Evolutionary conservation across 2,329 filamentous ascomycete genomes (phyloP), one percentile per base, ranked within the genome.

Genomic region (Aspergillus persii): DNA sequence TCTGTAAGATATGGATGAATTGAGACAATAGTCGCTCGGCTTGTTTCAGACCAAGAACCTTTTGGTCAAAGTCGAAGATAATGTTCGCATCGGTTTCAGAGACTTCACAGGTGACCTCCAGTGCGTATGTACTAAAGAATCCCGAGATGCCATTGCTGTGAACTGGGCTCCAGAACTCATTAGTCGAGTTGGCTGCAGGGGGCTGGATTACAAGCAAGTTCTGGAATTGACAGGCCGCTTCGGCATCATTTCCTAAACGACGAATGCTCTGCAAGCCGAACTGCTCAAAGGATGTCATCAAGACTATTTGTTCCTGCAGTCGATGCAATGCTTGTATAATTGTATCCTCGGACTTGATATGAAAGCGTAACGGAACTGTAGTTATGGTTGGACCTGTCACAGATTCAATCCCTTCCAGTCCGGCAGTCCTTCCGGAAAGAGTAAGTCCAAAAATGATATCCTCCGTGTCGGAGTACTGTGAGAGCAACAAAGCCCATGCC

Each of bases 251-350:
- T 63, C 81, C 83, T 15, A 84, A 69, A 15, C 77, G 74, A n/a
- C 83, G 80, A 57, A 80, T 79, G 46, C 76, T 71, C 53, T 77
- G 76, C 15, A 80, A 54, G 3, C 77, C 78, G 3, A 82, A 79
- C 67, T 89, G 85, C 72, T 89, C 84, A 65, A 86, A 82, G 0
- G 83, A 81, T 2, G 87, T 86, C 56, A 83, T 79, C 4, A 76
- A 71, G 0, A 83, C 74, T 0, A 79, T 81, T 56, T 81, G 79
- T 27, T 81, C 73, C 47, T 87, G 84, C 3, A 88, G 76, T 2
- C 74, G 69, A 50, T 81, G 76, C 4, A 88, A 73, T 59, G 81
- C 85, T 39, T 83, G 77, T 0, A 71, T 67, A 2, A 75, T 69
- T 29, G 71, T 72, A 48, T 73, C 66, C 50, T 65, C 26, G 6